A percentile compares a stretch with the other conserved stretches of the same genome.
These are phyloP conservation scores for Mycena latifolia DNA, from an alignment of 768 basidiomycete genomes.

Conservation along the genomic window DNA sequence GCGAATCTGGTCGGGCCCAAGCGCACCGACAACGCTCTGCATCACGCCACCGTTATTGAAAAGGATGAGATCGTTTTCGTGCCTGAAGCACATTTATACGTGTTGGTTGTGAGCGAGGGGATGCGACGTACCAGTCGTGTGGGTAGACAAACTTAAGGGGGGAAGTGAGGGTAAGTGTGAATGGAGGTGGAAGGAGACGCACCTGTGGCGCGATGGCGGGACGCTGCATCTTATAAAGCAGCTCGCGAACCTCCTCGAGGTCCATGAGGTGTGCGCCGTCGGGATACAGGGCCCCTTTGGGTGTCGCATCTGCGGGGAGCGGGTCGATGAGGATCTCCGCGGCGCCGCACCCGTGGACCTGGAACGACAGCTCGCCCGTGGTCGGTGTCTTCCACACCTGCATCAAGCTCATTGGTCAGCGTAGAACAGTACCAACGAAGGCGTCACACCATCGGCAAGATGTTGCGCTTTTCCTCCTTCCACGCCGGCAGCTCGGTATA, in stretches of 20 bases:
- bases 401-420: too few species aligned
- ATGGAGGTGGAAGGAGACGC: conserved; percentile 37
- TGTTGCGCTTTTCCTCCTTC: conserved; percentile 82
- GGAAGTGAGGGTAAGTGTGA: neutral
- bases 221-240: conserved; percentile 89
- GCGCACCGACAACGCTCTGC: conserved; percentile 86
- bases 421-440: too few species aligned
- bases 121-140: conserved; percentile 82
- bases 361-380: conserved; percentile 85
- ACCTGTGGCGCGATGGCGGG: conserved; percentile 89
- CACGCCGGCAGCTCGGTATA: conserved; percentile 81
- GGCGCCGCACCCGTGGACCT: conserved; percentile 89
- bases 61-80: conserved; percentile 77
- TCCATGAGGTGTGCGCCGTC: conserved; percentile 85
- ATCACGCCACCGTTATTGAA: conserved; percentile 91
- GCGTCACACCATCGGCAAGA: conserved; percentile 62
- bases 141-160: conserved; percentile 88
- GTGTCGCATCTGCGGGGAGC: conserved; percentile 69
- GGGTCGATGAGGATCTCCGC: conserved; percentile 79
- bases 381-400: conserved; percentile 94
- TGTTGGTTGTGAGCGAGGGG: neutral
- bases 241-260: conserved; percentile 74
- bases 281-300: conserved; percentile 81
- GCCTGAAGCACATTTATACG: conserved; percentile 42
- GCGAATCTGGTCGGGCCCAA: conserved; percentile 74